A percentile compares a stretch with the other conserved stretches of the same genome.
phyloP scores from a whole-genome alignment of 768 basidiomycete genomes.

The Agrocybe chaxingu region DNA sequence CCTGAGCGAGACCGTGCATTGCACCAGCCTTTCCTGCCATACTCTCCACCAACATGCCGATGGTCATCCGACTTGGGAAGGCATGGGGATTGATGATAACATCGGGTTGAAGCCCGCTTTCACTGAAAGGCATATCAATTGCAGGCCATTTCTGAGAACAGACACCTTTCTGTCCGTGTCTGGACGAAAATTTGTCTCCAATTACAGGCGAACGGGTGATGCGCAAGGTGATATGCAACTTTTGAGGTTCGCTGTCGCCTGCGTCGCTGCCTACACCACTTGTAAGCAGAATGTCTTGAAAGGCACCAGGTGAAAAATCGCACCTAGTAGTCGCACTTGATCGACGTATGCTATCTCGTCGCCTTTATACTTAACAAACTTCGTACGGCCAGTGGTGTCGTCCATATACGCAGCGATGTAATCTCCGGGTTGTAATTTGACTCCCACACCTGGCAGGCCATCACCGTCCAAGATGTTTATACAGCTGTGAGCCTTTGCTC shows the following conservation, averaged over 20 bases:
- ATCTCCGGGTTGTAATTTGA: constrained; percentile 67
- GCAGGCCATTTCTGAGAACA: constrained; percentile 99
- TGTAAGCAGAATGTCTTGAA: constrained; percentile 2
- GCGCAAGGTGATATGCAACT: constrained; percentile 89
- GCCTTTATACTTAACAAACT: constrained; percentile 92
- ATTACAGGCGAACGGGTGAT: constrained; percentile 95
- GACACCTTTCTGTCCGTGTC: constrained; percentile 99
- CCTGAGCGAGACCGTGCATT: constrained; percentile 97
- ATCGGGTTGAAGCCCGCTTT: constrained; percentile 98
- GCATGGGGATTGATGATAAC: constrained; percentile 99
- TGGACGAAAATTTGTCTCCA: constrained; percentile 98
- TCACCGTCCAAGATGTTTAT: constrained; percentile 67
- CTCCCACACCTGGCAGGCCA: constrained; percentile 81
- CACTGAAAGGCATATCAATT: constrained; percentile 97
- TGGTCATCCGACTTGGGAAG: constrained; percentile 99
- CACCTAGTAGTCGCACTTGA: constrained; percentile 87
- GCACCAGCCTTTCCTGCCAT: constrained; percentile 99
- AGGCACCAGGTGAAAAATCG: constrained; percentile 12
- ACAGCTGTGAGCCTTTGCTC: constrained; percentile 42
- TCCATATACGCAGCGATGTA: constrained; percentile 86
- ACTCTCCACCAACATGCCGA: constrained; percentile 99
- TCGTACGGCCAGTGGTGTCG: constrained; percentile 78
- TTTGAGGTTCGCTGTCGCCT: constrained; percentile 86
- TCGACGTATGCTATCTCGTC: constrained; percentile 91
- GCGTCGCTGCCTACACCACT: constrained; percentile 67